Base-by-base conservation (phyloP, 441 rosid genomes). In the Populus hybrid region DNA sequence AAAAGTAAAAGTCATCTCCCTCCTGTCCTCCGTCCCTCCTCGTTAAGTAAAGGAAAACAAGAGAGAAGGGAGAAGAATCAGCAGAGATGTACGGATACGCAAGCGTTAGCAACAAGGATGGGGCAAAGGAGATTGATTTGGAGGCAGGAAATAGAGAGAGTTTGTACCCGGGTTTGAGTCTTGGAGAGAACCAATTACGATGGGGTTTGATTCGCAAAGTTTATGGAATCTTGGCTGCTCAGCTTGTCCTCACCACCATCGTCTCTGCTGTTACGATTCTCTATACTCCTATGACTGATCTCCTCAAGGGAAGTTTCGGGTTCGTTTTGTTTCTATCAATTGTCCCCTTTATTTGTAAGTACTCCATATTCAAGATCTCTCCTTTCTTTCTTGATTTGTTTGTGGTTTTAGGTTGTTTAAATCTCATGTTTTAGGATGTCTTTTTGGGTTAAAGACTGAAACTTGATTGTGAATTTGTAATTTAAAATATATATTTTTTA, bases 131-230 rank as follows among this genome's bases (percentile, higher is more conserved):
- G 69, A 77, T 88, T 1, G 97, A 93, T 70, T 76, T 95, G 3
- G 97, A 91, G 78, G 84, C 86, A 53, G 94, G 99, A 75, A 87
- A 76, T 61, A 90, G 99, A 42, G 94, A 87, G 83, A 83, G 89
- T 69, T 86, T 92, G 71, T 68, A 68, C 40, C 71, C 71, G 21
- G 71, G 71, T 7, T 36, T 68, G 38, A 36, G 71, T 14, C 23
- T 77, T 64, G 97, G 94, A 21, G 99, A 95, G 85, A 90, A 91
- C 85, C 90, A 91, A 77, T 92, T 93, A 73, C 94, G 98, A 16
- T 95, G 97, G 99, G 97, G 94, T 12, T 89, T 95, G 82, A 89
- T 93, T 76, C 96, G 93, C 69, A 95, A 93, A 80, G 98, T 93
- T 74, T 95, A 92, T 78, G 94, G 95, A 4, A 93, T 93, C 76